Evolutionary conservation across 352 stramenopile genomes (phyloP), one percentile per base, ranked within the genome.

Genomic region (Saprolegnia diclina): DNA sequence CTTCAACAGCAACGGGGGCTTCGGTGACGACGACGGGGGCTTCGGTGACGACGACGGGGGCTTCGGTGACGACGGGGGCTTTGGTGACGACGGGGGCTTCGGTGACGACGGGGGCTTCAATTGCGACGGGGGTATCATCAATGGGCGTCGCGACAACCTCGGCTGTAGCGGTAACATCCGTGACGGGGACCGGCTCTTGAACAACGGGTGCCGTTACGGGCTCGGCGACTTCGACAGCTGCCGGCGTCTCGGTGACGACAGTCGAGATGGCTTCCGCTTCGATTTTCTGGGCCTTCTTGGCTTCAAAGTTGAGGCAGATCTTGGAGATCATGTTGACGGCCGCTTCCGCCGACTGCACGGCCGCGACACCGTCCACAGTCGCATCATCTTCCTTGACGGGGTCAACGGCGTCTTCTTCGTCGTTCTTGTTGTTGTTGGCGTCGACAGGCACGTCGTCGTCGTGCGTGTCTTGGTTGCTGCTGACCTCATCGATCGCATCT

Each of bases 261-360:
- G 22, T 13, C 48, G 24, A 18, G 19, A 14, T 16, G 19, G 48
- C 48, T 56, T 22, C 48, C 16, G 24, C 48, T 21, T 16, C 19
- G 24, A 22, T 22, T 56, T 56, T 22, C 9, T 32, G 16, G 19
- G 26, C 24, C 35, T 59, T 59, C 52, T 26, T 59, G 24, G 52
- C 52, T 16, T 35, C n/a, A 24, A 42, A 59, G 35, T 59, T 59
- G 52, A 59, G 35, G 52, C 52, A 59, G 35, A 59, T 59, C 35
- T 59, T 59, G 19, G 52, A 59, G 19, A 59, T 59, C 52, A 59
- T 42, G 19, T 59, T 24, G 52, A 59, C 52, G 24, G 52, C 52
- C 11, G 52, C 52, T 59, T 59, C 52, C 24, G 52, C 19, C 11
- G 52, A 59, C 19, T 59, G 52, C 52, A 59, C 52, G 11, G 52